Percentiles rank a stretch among this genome's conserved stretches.
phyloP scores from a whole-genome alignment of 176 grass and related monocot species.

The Oryza rufipogon region DNA sequence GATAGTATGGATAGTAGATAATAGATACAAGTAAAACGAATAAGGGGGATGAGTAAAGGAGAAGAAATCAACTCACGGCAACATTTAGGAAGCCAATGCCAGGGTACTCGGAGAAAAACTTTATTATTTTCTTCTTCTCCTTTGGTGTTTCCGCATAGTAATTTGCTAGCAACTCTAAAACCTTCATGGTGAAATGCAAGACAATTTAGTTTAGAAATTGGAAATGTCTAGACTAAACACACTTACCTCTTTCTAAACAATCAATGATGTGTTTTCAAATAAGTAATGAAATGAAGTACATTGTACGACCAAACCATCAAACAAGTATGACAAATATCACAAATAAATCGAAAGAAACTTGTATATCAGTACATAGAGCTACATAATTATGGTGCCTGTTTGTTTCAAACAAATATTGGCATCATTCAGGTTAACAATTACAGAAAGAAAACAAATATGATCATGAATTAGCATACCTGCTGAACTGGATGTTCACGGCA shows the following conservation, averaged over 20 bases:
- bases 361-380: not conserved
- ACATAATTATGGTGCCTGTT: not conserved
- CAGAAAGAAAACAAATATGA: constrained; percentile 11
- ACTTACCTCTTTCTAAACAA: constrained; percentile 12
- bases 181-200: constrained; percentile 52
- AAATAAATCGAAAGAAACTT: constrained; percentile 10
- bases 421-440: constrained; percentile 14
- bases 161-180: constrained; percentile 72
- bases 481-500: constrained; percentile 68
- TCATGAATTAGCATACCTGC: constrained; percentile 57
- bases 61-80: constrained; percentile 71
- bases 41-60: constrained; percentile 22
- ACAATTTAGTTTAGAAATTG: constrained; percentile 29
- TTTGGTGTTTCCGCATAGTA: constrained; percentile 61
- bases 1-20: not conserved
- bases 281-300: not conserved
- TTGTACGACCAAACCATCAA: constrained; percentile 16
- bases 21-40: constrained; percentile 11
- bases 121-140: constrained; percentile 57
- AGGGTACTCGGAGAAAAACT: constrained; percentile 66
- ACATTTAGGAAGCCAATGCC: constrained; percentile 85
- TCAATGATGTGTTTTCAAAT: not conserved
- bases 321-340: constrained; percentile 16
- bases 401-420: not conserved
- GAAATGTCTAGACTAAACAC: not conserved